Evolutionary conservation across 305 asterid species (phyloP).

Genomic region (Fraxinus paxiana): DNA sequence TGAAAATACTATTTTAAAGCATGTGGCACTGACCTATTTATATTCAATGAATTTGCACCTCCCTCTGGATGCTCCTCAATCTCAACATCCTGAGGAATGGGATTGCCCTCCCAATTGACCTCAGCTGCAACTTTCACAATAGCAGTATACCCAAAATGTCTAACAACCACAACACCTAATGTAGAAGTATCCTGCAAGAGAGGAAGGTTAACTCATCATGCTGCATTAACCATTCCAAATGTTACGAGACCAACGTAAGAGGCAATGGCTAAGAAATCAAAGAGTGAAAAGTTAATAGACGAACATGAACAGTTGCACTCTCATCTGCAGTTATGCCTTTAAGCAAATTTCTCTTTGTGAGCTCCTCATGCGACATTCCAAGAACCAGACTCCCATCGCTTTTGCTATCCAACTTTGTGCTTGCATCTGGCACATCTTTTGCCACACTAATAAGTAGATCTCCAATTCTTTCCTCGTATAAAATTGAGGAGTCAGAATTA

Average conservation of each 20-base stretch:
- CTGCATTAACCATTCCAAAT: constrained; percentile 18
- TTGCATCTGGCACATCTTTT: constrained; percentile 67
- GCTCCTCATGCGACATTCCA: constrained; percentile 58
- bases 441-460: constrained; percentile 56
- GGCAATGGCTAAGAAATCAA: not conserved
- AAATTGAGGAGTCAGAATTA: constrained; percentile 28
- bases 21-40: constrained; percentile 54
- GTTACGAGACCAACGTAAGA: not conserved
- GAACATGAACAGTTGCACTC: constrained; percentile 79
- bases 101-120: constrained; percentile 52
- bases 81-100: constrained; percentile 63
- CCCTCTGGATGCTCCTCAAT: constrained; percentile 81
- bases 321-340: constrained; percentile 93
- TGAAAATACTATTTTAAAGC: not conserved
- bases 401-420: constrained; percentile 63
- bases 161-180: constrained; percentile 75
- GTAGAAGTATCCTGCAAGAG: constrained; percentile 68
- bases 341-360: constrained; percentile 68
- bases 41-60: constrained; percentile 81
- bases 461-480: constrained; percentile 57
- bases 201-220: constrained; percentile 12
- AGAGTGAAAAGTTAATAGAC: constrained; percentile 21
- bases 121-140: constrained; percentile 65
- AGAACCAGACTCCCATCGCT: constrained; percentile 70
- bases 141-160: constrained; percentile 73